These are phyloP conservation scores for Paraleonurus japonicus DNA, from an alignment of 257 asterid species.

Conservation along the genomic window DNA sequence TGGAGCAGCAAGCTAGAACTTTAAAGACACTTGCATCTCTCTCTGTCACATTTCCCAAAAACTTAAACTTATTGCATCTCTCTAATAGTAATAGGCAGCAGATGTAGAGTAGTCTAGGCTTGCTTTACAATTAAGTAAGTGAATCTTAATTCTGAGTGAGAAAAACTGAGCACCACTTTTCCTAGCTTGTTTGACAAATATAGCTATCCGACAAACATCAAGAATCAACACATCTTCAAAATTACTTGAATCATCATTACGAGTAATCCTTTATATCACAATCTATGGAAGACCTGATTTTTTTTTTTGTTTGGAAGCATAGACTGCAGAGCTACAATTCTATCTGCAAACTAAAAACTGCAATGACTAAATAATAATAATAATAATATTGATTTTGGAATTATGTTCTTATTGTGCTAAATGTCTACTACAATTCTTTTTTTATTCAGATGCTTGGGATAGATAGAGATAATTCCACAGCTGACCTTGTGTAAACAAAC, in stretches of 20 bases:
- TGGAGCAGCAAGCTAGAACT: constrained; percentile 1
- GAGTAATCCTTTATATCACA: constrained; percentile 26
- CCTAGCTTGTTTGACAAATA: constrained; percentile 30
- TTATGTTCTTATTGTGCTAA: too few relatives aligned
- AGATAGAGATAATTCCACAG: too few relatives aligned
- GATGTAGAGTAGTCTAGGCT: constrained; percentile 28
- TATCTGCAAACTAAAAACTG: constrained; percentile 21
- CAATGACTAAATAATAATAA: too few relatives aligned
- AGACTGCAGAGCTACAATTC: constrained; percentile 46
- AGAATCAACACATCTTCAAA: constrained; percentile 31
- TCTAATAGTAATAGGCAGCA: constrained; percentile 14
- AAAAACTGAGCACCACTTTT: constrained; percentile 9
- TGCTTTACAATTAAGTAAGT: constrained; percentile 61
- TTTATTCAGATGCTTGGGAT: too few relatives aligned
- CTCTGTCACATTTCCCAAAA: constrained; percentile 33
- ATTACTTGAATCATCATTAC: constrained; percentile 24
- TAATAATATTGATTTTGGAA: too few relatives aligned
- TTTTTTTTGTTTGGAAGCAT: constrained; percentile 24
- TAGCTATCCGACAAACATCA: constrained; percentile 10
- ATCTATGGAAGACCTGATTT: background rate
- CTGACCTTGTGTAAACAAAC: too few relatives aligned
- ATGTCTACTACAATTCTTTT: too few relatives aligned
- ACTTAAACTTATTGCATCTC: constrained; percentile 11
- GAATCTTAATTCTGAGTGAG: constrained; percentile 36
- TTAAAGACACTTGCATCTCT: constrained; percentile 3